A percentile compares a stretch with the other conserved stretches of the same genome.
Conservation (phyloP, 331 rosid species). For the Telfairia occidentalis region DNA sequence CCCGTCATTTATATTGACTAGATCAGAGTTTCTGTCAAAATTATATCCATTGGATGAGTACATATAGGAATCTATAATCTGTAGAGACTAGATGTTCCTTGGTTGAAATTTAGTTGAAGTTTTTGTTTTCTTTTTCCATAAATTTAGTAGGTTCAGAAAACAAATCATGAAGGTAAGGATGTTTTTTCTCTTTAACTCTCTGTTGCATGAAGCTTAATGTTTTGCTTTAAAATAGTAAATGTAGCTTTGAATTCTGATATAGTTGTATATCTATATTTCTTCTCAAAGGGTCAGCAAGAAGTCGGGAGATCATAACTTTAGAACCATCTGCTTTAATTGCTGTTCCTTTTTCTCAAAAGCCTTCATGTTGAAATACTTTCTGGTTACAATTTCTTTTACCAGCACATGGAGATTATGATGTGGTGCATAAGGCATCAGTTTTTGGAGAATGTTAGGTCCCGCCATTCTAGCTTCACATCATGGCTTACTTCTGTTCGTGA, state of each 20-base stretch:
- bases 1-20: neutral
- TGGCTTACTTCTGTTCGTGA: constrained; percentile 59
- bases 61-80: neutral
- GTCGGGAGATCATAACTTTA: neutral
- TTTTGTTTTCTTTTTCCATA: neutral
- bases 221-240: neutral
- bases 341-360: neutral
- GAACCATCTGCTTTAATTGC: neutral
- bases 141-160: neutral
- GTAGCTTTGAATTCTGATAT: neutral
- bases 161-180: neutral
- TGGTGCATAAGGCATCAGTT: constrained; percentile 76
- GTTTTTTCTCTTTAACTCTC: neutral
- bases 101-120: neutral
- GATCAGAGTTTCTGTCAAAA: neutral
- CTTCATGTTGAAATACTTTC: neutral
- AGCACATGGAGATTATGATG: constrained; percentile 90
- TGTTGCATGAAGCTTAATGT: neutral
- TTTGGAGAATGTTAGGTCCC: constrained; percentile 50
- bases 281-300: neutral
- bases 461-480: constrained; percentile 32
- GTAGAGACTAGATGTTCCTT: neutral
- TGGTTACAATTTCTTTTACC: constrained; percentile 15
- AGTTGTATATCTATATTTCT: neutral
- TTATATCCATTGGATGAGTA: neutral